phyloP scores from a whole-genome alignment of 495 filamentous ascomycete species.

The Penicillium odoratum region DNA sequence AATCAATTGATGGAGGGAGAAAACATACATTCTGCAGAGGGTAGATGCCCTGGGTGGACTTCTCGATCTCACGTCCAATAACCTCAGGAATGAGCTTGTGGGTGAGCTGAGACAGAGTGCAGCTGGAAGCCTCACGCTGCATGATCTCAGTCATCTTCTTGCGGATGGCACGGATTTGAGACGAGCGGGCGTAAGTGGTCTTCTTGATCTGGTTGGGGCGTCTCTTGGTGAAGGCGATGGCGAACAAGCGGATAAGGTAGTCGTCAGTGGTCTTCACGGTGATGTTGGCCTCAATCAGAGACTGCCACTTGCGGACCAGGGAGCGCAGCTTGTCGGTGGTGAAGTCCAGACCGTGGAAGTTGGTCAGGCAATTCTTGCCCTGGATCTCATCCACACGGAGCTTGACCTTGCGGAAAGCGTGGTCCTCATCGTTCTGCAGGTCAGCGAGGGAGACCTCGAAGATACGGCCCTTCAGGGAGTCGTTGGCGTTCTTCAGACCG shows the following conservation, averaged over 20 bases:
- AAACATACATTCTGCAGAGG: constrained; percentile 91
- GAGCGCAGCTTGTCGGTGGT: constrained; percentile 99
- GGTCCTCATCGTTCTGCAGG: constrained; percentile 99
- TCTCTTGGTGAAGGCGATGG: constrained; percentile 98
- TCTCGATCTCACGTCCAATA: constrained; percentile 99
- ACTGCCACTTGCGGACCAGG: constrained; percentile 98
- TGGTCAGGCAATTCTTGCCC: constrained; percentile 99
- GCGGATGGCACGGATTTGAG: constrained; percentile 94
- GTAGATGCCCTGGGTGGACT: constrained; percentile 98
- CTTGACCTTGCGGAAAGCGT: constrained; percentile 99
- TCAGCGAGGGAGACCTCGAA: constrained; percentile 98
- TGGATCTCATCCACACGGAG: constrained; percentile 97
- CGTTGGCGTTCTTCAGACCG: constrained; percentile 99
- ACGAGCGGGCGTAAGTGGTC: constrained; percentile 95
- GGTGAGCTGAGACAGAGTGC: constrained; percentile 90
- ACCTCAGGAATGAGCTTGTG: constrained; percentile 98
- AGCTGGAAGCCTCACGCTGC: constrained; percentile 88
- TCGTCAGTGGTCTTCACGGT: constrained; percentile 99
- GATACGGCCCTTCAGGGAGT: constrained; percentile 96
- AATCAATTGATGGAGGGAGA: neutral
- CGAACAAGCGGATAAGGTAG: constrained; percentile 97
- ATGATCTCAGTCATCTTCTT: constrained; percentile 99
- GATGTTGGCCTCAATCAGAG: constrained; percentile 97
- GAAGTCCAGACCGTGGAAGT: constrained; percentile 99
- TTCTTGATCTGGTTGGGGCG: constrained; percentile 99